Percentiles rank a stretch among this genome's conserved stretches.
phyloP scores from a whole-genome alignment of 495 filamentous ascomycete genomes.

The Chaetomium fimeti region DNA sequence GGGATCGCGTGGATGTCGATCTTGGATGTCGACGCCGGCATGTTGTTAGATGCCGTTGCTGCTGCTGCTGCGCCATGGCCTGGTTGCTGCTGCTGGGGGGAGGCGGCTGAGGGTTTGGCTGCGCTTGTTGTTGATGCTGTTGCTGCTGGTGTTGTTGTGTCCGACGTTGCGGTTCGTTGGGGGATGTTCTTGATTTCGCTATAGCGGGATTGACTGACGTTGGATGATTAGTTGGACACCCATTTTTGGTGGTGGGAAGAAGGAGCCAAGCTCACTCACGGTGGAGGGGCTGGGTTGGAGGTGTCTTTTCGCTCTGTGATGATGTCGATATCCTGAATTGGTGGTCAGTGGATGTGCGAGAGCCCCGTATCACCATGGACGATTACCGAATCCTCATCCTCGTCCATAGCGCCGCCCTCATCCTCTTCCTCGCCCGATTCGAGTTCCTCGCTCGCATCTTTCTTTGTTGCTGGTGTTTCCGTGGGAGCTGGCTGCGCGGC shows the following conservation, averaged over 20 bases:
- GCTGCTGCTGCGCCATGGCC: conserved; percentile 25
- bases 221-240: not conserved
- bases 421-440: conserved; percentile 64
- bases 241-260: not conserved
- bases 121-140: not conserved
- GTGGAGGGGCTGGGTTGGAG: conserved; percentile 64
- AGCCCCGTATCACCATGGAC: not conserved
- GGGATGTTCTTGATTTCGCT: conserved; percentile 67
- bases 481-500: conserved; percentile 27
- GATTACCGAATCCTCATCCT: conserved; percentile 56
- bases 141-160: conserved; percentile 26
- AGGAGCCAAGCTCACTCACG: conserved; percentile 52
- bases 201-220: conserved; percentile 50
- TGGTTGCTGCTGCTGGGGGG: conserved; percentile 26
- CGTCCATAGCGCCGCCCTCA: conserved; percentile 72
- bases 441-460: conserved; percentile 47
- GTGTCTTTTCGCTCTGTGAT: conserved; percentile 85
- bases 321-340: conserved; percentile 81
- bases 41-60: conserved; percentile 26
- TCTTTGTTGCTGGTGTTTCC: conserved; percentile 24
- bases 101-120: not conserved
- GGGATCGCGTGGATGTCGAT: conserved; percentile 85
- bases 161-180: conserved; percentile 57
- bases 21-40: conserved; percentile 64
- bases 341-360: conserved; percentile 24